Evolutionary conservation across 306 rosid genomes (phyloP).

Genomic region (Pyrus pyrifolia): DNA sequence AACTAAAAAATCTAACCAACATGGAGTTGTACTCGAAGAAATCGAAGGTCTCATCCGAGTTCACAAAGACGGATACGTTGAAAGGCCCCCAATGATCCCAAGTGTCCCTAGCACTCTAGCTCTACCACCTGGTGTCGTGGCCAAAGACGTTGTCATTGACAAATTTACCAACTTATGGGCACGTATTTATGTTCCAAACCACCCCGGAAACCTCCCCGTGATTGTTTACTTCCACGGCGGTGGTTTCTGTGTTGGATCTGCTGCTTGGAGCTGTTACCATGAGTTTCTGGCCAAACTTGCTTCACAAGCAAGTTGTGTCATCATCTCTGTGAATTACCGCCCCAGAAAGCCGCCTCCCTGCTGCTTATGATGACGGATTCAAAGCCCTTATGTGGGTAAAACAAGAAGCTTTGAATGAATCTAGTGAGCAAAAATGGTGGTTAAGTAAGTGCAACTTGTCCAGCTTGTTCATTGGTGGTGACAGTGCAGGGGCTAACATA

Average conservation of each 20-base stretch:
- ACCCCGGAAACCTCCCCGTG: constrained; percentile 33
- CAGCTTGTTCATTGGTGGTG: constrained; percentile 57
- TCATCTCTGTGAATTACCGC: constrained; percentile 65
- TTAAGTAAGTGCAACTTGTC: constrained; percentile 39
- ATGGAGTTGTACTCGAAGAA: constrained; percentile 46
- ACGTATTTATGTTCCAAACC: constrained; percentile 52
- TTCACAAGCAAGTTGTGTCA: constrained; percentile 46
- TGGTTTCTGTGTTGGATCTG: constrained; percentile 91
- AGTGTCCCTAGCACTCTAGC: constrained; percentile 38
- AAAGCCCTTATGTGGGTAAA: constrained; percentile 62
- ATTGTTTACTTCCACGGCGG: constrained; percentile 87
- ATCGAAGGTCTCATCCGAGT: constrained; percentile 72
- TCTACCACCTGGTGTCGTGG: constrained; percentile 28
- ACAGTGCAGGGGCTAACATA: constrained; percentile 92
- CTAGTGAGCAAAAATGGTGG: constrained; percentile 62
- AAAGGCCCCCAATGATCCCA: constrained; percentile 58
- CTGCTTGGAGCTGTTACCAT: constrained; percentile 86
- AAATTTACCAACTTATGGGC: constrained; percentile 53
- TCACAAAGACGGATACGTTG: constrained; percentile 53
- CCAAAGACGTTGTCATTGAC: constrained; percentile 58
- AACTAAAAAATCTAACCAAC: constrained; percentile 26
- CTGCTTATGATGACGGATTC: constrained; percentile 72
- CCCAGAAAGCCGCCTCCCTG: constrained; percentile 72
- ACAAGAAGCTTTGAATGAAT: constrained; percentile 33
- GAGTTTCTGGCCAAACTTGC: constrained; percentile 57